These are phyloP conservation scores for Dovyalis caffra DNA, from an alignment of 345 rosid genomes.

Conservation along the genomic window DNA sequence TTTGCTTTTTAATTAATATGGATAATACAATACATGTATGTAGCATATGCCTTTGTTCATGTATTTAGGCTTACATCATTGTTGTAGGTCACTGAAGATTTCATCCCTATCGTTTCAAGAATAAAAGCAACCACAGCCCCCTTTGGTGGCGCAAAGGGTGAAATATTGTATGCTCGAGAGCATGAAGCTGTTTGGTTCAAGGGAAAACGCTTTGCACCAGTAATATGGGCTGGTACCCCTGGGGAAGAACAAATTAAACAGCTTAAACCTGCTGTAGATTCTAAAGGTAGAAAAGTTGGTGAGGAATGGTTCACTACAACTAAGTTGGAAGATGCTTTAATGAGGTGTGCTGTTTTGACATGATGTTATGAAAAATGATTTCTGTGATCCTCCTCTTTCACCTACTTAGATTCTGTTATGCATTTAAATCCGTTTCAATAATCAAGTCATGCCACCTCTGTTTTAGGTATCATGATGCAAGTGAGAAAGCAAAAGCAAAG, in stretches of 20 bases:
- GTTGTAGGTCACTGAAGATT: slow-evolving; percentile 74
- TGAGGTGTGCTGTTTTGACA: slow-evolving; percentile 41
- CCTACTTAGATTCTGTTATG: background rate
- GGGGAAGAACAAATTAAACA: slow-evolving; percentile 96
- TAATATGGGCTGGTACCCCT: slow-evolving; percentile 82
- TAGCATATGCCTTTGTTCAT: background rate
- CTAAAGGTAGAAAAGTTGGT: slow-evolving; percentile 92
- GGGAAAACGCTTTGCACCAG: slow-evolving; percentile 76
- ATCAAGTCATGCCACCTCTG: background rate
- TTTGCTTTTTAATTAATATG: background rate
- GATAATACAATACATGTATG: background rate
- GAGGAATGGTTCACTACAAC: slow-evolving; percentile 94
- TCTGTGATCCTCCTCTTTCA: background rate
- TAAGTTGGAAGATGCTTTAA: slow-evolving; percentile 79
- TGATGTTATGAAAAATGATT: background rate
- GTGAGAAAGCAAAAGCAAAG: slow-evolving; percentile 64
- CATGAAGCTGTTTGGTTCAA: slow-evolving; percentile 96
- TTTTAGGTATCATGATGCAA: slow-evolving; percentile 83
- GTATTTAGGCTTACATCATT: slow-evolving; percentile 10
- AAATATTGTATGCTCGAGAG: slow-evolving; percentile 80
- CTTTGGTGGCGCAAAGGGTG: slow-evolving; percentile 85
- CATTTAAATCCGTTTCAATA: background rate
- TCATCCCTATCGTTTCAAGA: slow-evolving; percentile 72
- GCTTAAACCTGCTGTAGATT: slow-evolving; percentile 80
- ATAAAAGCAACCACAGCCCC: slow-evolving; percentile 74